Evolutionary conservation across 2,329 filamentous ascomycete genomes (phyloP).

Genomic region (Calonectria fujianensis): DNA sequence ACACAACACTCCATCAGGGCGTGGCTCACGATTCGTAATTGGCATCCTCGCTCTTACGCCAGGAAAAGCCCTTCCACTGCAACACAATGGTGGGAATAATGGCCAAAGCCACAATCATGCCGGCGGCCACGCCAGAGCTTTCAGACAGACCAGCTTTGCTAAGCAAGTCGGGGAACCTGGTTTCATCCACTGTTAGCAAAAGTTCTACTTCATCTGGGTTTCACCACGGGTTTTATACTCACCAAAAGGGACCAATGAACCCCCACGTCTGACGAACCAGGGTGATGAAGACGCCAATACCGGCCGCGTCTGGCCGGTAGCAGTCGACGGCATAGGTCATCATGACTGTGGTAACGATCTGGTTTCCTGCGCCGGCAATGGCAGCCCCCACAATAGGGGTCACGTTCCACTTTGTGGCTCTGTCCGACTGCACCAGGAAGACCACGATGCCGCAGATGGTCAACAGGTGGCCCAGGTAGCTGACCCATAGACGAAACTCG

Average conservation of each 20-base stretch:
- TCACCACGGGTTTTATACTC: constrained; percentile 15
- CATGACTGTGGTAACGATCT: constrained; percentile 76
- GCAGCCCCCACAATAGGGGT: constrained; percentile 73
- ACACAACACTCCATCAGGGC: neutral
- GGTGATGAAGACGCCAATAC: constrained; percentile 75
- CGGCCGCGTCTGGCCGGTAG: constrained; percentile 70
- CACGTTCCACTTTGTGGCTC: constrained; percentile 71
- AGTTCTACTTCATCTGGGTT: neutral
- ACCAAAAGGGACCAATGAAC: constrained; percentile 64
- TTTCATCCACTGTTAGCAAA: neutral
- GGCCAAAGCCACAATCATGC: constrained; percentile 33
- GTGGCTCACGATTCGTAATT: constrained; percentile 3
- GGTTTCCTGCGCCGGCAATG: constrained; percentile 72
- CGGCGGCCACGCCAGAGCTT: constrained; percentile 31
- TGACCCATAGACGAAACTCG: constrained; percentile 75
- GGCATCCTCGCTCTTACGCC: constrained; percentile 23
- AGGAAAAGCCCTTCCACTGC: constrained; percentile 37
- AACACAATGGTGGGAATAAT: constrained; percentile 37
- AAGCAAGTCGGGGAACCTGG: constrained; percentile 38
- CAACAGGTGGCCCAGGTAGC: constrained; percentile 71
- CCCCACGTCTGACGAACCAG: constrained; percentile 73
- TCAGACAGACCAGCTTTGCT: constrained; percentile 5
- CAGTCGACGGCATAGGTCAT: constrained; percentile 78
- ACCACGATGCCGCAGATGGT: constrained; percentile 71
- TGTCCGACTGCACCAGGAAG: constrained; percentile 71